Evolutionary conservation across 352 stramenopile species (phyloP).

Genomic region (Blastocystis sp.): DNA sequence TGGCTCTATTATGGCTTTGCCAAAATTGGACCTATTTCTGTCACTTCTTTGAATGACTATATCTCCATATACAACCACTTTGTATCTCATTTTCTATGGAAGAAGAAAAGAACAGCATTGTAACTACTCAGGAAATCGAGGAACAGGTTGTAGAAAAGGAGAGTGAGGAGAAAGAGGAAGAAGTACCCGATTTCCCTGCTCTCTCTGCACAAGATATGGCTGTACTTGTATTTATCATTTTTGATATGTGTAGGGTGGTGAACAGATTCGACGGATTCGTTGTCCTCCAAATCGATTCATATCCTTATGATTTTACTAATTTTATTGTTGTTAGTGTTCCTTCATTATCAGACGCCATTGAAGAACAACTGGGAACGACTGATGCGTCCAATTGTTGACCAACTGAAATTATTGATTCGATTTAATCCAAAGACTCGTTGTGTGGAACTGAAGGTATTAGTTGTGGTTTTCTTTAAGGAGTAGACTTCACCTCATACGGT

Average conservation of each 20-base stretch:
- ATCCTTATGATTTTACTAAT: constrained; percentile 13
- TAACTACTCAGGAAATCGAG: background rate
- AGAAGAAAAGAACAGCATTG: constrained; percentile 7
- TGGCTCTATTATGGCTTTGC: background rate
- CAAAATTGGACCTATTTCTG: background rate
- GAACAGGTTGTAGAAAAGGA: background rate
- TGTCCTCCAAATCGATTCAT: constrained; percentile 60
- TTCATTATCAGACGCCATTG: constrained; percentile 86
- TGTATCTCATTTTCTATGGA: background rate
- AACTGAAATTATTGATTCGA: constrained; percentile 91
- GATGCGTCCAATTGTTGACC: constrained; percentile 93
- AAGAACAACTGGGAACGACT: constrained; percentile 96
- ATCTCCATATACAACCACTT: background rate
- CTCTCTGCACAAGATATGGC: constrained; percentile 52
- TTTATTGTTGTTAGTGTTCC: background rate
- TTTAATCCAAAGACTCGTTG: constrained; percentile 97
- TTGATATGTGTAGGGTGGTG: background rate
- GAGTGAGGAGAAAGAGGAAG: background rate
- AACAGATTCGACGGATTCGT: constrained; percentile 58
- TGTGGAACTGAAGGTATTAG: constrained; percentile 85
- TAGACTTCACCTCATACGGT: constrained; percentile 83
- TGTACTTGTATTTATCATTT: background rate
- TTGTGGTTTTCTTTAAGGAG: background rate
- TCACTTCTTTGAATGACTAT: background rate
- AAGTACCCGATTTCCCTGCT: background rate